phyloP scores from a whole-genome alignment of 495 filamentous ascomycete species.

The Penicillium cataractarum region DNA sequence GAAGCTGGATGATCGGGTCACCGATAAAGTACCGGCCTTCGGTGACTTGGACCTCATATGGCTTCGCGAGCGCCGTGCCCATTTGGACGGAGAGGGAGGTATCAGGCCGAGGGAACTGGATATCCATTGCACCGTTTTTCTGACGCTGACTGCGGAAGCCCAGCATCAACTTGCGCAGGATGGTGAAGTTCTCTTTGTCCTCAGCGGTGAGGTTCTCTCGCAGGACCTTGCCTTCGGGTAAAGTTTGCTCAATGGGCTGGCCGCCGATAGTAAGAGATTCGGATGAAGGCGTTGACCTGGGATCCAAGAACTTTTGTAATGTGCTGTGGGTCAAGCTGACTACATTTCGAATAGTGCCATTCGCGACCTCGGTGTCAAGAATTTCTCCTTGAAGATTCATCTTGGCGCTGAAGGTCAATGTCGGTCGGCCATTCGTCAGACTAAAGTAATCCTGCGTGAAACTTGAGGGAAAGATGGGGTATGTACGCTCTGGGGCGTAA shows the following conservation, averaged over 20 bases:
- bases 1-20: slow-evolving; percentile 57
- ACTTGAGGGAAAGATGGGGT: slow-evolving; percentile 70
- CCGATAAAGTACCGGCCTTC: slow-evolving; percentile 46
- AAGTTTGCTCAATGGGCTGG: slow-evolving; percentile 16
- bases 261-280: slow-evolving; percentile 47
- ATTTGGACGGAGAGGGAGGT: slow-evolving; percentile 37
- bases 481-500: slow-evolving; percentile 75
- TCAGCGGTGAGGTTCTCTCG: slow-evolving; percentile 33
- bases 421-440: slow-evolving; percentile 65
- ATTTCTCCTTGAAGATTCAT: slow-evolving; percentile 68
- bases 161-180: slow-evolving; percentile 45
- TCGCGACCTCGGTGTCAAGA: slow-evolving; percentile 68
- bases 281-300: slow-evolving; percentile 15
- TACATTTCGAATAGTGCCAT: slow-evolving; percentile 75
- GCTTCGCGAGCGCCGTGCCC: slow-evolving; percentile 28
- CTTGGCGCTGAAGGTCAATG: slow-evolving; percentile 80
- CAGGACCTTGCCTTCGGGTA: slow-evolving; percentile 16
- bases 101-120: slow-evolving; percentile 19
- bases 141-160: slow-evolving; percentile 42
- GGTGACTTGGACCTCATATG: slow-evolving; percentile 33
- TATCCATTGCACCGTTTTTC: slow-evolving; percentile 47
- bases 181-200: slow-evolving; percentile 46
- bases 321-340: slow-evolving; percentile 67
- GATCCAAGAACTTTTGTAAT: slow-evolving; percentile 53
- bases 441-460: slow-evolving; percentile 67